phyloP scores from a whole-genome alignment of 2,329 filamentous ascomycete genomes.

The Fusarium sp. region DNA sequence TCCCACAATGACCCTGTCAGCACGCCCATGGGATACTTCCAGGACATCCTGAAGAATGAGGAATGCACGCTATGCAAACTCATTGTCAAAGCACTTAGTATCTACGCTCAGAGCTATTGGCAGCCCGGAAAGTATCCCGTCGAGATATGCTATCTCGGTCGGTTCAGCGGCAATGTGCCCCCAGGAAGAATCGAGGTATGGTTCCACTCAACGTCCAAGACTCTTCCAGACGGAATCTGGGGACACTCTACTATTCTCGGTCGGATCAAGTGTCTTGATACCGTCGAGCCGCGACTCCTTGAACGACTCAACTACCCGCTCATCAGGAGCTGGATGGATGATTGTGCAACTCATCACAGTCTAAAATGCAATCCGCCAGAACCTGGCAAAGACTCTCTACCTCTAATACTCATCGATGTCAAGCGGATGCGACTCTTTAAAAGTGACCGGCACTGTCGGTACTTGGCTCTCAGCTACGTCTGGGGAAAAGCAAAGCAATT shows the following conservation, averaged over 20 bases:
- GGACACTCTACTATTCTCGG: neutral
- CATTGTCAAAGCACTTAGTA: neutral
- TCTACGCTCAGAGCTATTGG: neutral
- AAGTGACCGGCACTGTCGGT: neutral
- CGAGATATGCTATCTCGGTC: neutral
- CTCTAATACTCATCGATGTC: neutral
- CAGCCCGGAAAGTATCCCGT: neutral
- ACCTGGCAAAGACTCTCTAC: neutral
- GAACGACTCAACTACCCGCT: neutral
- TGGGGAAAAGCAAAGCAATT: neutral
- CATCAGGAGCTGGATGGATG: neutral
- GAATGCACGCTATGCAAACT: neutral
- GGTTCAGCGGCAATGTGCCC: neutral
- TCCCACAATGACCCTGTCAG: neutral
- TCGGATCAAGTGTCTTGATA: neutral
- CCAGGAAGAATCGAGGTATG: neutral
- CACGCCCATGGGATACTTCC: neutral
- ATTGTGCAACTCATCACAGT: neutral
- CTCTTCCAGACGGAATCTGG: neutral
- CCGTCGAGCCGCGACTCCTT: neutral
- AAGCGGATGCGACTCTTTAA: neutral
- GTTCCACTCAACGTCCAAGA: neutral
- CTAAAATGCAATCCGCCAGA: neutral
- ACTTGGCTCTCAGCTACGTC: neutral
- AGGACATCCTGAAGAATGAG: neutral